Base-by-base conservation (phyloP, 345 rosid species). In the Physaria fendleri region DNA sequence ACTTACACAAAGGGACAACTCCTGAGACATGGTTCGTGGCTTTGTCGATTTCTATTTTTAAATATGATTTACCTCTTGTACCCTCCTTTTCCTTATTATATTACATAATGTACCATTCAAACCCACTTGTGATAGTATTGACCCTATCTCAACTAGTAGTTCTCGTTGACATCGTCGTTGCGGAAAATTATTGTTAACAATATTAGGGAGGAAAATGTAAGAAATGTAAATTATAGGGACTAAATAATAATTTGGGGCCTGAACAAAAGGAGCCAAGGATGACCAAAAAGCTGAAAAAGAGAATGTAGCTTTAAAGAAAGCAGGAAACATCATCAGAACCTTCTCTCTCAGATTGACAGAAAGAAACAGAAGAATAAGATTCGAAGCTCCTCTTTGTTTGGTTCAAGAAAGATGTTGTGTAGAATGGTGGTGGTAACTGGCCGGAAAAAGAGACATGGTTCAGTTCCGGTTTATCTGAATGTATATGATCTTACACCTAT, bases 401-500 rank as follows among this genome's bases (percentile, higher is more conserved):
- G 48, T 27, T 56, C 24, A 8, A 48, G 44, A 65, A 20, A 56
- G 40, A 88, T 92, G 98, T 58, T 82, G 61, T 81, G 98, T 59
- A 74, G 72, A 56, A 82, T 84, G 81, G 79, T 79, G 56, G 45
- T 75, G 63, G 34, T 77, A 65, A 62, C 75, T 34, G 62, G 72
- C 38, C 73, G 81, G 74, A 92, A 88, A 74, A 88, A 86, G 77
- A 86, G 77, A 59, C 62, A 49, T 32, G 96, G 98, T 44, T 61
- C 71, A 8, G 89, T 88, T 28, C 98, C 94, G 68, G 99, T 93
- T 74, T 89, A 87, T 71, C 68, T 93, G 77, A 93, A 93, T 75
- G 99, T 89, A 5, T 93, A 93, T 71, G 99, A 93, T 63, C 76
- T 93, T 61, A 93, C 99, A 59, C 83, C 99, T 27, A 85, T 89